Evolutionary conservation across 2,329 filamentous ascomycete species (phyloP).

Genomic region (Exophiala sp.): DNA sequence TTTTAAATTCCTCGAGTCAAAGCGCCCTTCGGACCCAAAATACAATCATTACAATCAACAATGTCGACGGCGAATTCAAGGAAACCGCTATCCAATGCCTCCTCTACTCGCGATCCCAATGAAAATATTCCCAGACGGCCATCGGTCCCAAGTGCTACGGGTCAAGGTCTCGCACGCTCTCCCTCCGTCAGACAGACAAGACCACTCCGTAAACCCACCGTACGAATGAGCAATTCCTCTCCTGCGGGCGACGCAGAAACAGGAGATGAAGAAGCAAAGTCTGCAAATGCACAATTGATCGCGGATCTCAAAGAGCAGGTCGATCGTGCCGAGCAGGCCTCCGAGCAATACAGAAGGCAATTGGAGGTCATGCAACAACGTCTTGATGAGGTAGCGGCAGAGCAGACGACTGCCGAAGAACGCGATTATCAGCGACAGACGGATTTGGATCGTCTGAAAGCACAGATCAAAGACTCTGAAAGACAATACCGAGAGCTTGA

Average conservation of each 20-base stretch:
- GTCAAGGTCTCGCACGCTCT: constrained; percentile 66
- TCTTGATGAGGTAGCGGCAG: constrained; percentile 77
- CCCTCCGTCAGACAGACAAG: constrained; percentile 40
- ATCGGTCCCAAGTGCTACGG: constrained; percentile 33
- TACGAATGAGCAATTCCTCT: constrained; percentile 31
- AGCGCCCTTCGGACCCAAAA: not conserved
- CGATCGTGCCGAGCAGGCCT: constrained; percentile 71
- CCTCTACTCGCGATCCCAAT: constrained; percentile 26
- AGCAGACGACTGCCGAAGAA: constrained; percentile 85
- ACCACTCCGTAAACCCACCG: constrained; percentile 35
- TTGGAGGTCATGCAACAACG: constrained; percentile 77
- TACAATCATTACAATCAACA: not conserved
- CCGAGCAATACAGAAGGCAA: constrained; percentile 80
- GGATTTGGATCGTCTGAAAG: constrained; percentile 73
- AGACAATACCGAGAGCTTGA: constrained; percentile 88
- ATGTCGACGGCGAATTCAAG: constrained; percentile 26
- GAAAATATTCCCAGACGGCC: constrained; percentile 22
- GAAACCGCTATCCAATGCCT: constrained; percentile 21
- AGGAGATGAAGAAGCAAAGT: constrained; percentile 68
- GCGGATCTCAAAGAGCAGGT: constrained; percentile 82
- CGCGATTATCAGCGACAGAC: constrained; percentile 81
- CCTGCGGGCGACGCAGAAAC: constrained; percentile 43
- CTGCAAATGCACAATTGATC: constrained; percentile 72
- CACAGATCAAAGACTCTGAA: constrained; percentile 78
- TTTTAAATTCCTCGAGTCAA: constrained; percentile 2